These are phyloP conservation scores for Colletotrichum sp. DNA, from an alignment of 2,329 filamentous ascomycete genomes.

Conservation along the genomic window DNA sequence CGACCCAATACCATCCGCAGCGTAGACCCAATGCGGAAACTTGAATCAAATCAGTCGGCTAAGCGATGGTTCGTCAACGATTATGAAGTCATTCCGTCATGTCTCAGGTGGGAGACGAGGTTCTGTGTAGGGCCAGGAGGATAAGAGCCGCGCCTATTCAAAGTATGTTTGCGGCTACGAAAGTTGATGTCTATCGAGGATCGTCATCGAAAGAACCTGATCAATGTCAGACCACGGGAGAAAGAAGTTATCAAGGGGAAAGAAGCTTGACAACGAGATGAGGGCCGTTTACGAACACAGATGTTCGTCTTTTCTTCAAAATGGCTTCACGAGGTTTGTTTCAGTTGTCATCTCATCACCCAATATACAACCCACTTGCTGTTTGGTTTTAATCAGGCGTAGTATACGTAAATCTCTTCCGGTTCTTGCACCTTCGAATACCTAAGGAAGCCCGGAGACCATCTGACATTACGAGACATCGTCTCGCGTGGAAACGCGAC, in stretches of 20 bases:
- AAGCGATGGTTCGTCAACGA: neutral
- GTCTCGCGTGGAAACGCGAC: neutral
- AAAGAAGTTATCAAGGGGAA: neutral
- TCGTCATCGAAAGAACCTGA: neutral
- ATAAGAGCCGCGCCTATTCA: neutral
- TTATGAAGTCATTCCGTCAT: neutral
- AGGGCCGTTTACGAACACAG: neutral
- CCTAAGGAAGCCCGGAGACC: too few relatives aligned
- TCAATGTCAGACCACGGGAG: neutral
- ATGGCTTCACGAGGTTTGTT: neutral
- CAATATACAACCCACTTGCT: neutral
- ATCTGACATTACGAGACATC: neutral
- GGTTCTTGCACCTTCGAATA: neutral
- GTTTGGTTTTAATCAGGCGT: neutral
- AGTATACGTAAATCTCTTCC: neutral
- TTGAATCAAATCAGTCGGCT: neutral
- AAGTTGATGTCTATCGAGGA: neutral
- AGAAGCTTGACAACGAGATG: neutral
- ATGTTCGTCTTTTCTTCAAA: neutral
- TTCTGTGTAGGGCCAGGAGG: neutral
- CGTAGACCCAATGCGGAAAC: neutral
- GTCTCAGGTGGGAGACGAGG: neutral
- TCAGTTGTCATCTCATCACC: neutral
- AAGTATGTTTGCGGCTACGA: neutral
- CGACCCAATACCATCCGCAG: neutral